Percentiles rank a stretch among this genome's conserved stretches.
phyloP scores from a whole-genome alignment of 2,329 filamentous ascomycete genomes.

The Huntiella decipiens region DNA sequence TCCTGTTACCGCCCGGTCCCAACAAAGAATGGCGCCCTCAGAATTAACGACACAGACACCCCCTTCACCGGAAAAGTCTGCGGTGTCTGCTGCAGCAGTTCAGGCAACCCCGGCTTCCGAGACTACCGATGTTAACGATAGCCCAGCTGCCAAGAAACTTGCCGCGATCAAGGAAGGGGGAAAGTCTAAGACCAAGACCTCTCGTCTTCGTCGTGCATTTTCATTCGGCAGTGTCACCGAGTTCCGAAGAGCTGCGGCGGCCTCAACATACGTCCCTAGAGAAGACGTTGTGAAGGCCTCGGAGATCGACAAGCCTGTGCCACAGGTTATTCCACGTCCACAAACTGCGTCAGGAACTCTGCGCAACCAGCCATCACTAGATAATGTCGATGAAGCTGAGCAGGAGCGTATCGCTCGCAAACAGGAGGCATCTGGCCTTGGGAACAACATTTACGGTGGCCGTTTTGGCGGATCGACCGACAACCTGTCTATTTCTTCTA shows the following conservation, averaged over 20 bases:
- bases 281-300: constrained; percentile 15
- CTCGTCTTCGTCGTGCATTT: constrained; percentile 71
- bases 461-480: constrained; percentile 84
- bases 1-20: constrained; percentile 32
- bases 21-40: too few species aligned
- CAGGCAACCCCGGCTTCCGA: constrained; percentile 12
- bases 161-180: constrained; percentile 67
- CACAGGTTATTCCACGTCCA: constrained; percentile 7
- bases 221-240: constrained; percentile 94
- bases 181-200: constrained; percentile 67
- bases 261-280: constrained; percentile 26
- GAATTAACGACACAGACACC: too few species aligned
- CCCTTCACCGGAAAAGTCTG: too few species aligned
- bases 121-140: constrained; percentile 24
- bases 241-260: constrained; percentile 53
- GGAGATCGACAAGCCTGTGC: constrained; percentile 1
- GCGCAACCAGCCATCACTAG: constrained; percentile 42
- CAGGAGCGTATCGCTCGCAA: constrained; percentile 79
- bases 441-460: constrained; percentile 81
- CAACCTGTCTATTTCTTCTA: constrained; percentile 81
- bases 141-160: constrained; percentile 66
- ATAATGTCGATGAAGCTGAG: constrained; percentile 62
- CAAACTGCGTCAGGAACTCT: constrained; percentile 24
- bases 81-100: too few species aligned
- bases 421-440: constrained; percentile 82